These are phyloP conservation scores for Talaromyces sp. DNA, from an alignment of 2,329 filamentous ascomycete genomes.

Conservation along the genomic window DNA sequence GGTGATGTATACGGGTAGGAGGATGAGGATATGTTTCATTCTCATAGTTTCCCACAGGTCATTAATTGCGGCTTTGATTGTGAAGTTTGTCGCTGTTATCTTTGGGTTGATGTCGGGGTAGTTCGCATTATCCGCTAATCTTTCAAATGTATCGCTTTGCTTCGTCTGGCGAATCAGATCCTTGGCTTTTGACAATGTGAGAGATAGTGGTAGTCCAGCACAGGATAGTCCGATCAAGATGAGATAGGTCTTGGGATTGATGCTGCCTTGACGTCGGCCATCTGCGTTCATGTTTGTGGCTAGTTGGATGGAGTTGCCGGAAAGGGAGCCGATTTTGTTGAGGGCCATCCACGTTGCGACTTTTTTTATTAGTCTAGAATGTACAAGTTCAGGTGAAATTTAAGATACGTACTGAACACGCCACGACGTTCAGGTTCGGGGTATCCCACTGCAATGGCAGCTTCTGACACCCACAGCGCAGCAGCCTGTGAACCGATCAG, in stretches of 20 bases:
- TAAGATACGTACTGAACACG: background rate
- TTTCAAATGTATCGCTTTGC: background rate
- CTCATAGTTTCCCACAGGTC: background rate
- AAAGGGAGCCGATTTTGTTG: slow-evolving; percentile 51
- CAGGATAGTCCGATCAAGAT: background rate
- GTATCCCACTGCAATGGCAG: background rate
- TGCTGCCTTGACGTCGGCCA: slow-evolving; percentile 29
- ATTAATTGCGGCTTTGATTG: background rate
- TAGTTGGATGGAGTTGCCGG: slow-evolving; percentile 50
- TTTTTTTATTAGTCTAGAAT: background rate
- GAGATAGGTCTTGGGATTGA: background rate
- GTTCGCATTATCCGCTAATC: background rate
- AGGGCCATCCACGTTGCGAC: slow-evolving; percentile 25
- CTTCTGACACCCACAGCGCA: background rate
- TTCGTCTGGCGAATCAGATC: background rate
- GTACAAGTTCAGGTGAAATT: background rate
- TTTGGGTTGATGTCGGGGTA: background rate
- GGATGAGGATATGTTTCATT: background rate
- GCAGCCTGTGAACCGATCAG: background rate
- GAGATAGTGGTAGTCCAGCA: background rate
- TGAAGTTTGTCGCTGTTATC: background rate
- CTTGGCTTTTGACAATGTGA: background rate
- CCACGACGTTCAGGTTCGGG: background rate
- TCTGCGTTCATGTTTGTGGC: slow-evolving; percentile 46
- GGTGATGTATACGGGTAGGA: background rate